Evolutionary conservation across 495 filamentous ascomycete genomes (phyloP).

Genomic region (Xylona heveae): DNA sequence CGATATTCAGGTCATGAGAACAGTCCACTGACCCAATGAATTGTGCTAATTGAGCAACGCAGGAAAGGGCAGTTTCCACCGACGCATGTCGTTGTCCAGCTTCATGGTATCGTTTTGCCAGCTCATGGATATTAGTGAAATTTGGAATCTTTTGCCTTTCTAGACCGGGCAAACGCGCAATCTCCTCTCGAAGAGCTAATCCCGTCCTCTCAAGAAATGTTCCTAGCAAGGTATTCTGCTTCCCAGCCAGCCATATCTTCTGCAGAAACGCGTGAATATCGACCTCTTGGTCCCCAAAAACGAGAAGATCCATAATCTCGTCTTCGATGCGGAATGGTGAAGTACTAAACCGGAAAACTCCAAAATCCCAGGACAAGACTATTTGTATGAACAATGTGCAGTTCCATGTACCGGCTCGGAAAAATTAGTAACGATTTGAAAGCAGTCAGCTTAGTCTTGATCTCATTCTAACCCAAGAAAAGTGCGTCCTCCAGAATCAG

Average conservation of each 20-base stretch:
- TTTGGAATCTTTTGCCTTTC: constrained; percentile 3
- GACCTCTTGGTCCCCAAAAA: constrained; percentile 7
- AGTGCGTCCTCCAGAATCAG: too few species aligned
- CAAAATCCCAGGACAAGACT: too few species aligned
- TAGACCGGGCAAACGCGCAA: constrained; percentile 2
- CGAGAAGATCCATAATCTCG: constrained; percentile 6
- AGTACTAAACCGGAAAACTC: too few species aligned
- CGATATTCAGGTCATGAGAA: background rate
- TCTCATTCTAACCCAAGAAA: too few species aligned
- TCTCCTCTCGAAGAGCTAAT: constrained; percentile 4
- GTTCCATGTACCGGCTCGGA: too few species aligned
- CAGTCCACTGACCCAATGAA: constrained; percentile 6
- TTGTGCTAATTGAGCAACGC: constrained; percentile 6
- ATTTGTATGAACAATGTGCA: too few species aligned
- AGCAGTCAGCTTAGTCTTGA: too few species aligned
- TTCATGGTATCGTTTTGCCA: constrained; percentile 4
- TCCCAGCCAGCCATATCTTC: constrained; percentile 3
- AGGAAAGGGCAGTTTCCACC: constrained; percentile 4
- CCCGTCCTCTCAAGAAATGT: constrained; percentile 3
- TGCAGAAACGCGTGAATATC: constrained; percentile 3
- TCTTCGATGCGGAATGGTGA: too few species aligned
- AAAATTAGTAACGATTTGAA: too few species aligned
- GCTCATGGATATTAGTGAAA: constrained; percentile 5
- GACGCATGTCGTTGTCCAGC: constrained; percentile 1
- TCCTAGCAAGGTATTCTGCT: constrained; percentile 2